Evolutionary conservation across 306 rosid genomes (phyloP), one percentile per base, ranked within the genome.

Genomic region (Amphicarpaea edgeworthii): DNA sequence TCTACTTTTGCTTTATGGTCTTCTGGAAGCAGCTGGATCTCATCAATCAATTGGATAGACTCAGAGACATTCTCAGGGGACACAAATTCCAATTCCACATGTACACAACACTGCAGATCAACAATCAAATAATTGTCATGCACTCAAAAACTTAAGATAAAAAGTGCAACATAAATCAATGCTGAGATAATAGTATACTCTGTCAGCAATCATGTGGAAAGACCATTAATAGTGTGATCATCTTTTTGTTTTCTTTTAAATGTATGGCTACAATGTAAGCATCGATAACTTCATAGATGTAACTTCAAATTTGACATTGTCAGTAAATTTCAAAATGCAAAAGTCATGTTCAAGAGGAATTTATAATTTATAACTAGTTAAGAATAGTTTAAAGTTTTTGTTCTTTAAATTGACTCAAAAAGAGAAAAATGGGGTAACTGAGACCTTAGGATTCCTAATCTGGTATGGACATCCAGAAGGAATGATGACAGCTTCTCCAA

Each of bases 381-480:
- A 61, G 70, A 51, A 63, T 15, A 45, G 34, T 38, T 77, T 30
- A 11, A 20, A 67, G 8, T 17, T 59, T 55, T 3, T 34, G 28
- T 30, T 72, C 50, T 43, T 41, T 51, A 24, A 70, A 59, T 70
- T 42, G 63, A 45, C 11, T 3, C 37, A 37, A 63, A 66, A 16
- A 8, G 53, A 21, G 73, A 62, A 47, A 37, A 41, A 32, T 24
- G 10, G 21, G 34, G 34, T 14, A 76, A 74, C 76, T 77, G 38
- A 70, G 62, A 93, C 99, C 99, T 96, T 90, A 42, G 96, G 85
- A 87, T 83, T 89, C 76, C 87, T 88, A 66, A 92, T 96, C 86
- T 96, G 99, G 80, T 96, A 90, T 12, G 99, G 98, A 70, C 98
- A 96, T 80, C 99, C 99, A 65, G 99, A 96, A 9, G 99, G 99